Conservation (phyloP, 441 rosid species). For the Erodium trifolium region DNA sequence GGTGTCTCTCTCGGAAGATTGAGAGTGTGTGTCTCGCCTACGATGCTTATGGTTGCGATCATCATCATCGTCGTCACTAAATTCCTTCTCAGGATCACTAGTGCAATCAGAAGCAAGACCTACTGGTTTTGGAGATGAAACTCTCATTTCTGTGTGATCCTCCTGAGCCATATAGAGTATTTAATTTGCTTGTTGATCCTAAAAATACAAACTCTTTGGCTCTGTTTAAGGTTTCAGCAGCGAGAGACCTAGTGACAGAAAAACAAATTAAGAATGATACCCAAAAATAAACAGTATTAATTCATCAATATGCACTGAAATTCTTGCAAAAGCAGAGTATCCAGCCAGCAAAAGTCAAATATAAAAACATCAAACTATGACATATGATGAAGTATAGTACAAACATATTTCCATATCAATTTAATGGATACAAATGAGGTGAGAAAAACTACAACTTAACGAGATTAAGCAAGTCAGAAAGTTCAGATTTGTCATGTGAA, state of each 20-base stretch:
- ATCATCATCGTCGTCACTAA: conserved; percentile 96
- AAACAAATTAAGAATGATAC: too few relatives aligned
- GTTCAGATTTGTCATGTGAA: background rate
- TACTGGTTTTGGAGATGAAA: conserved; percentile 51
- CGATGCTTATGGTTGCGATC: conserved; percentile 99
- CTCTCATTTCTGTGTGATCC: conserved; percentile 53
- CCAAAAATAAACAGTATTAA: background rate
- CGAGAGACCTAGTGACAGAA: background rate
- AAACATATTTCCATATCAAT: background rate
- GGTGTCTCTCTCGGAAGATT: conserved; percentile 61
- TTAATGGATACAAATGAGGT: background rate
- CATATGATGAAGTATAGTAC: background rate
- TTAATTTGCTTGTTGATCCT: background rate
- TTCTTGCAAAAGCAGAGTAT: background rate
- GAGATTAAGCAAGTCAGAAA: background rate
- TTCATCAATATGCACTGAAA: background rate
- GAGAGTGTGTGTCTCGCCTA: conserved; percentile 59
- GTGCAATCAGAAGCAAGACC: conserved; percentile 52
- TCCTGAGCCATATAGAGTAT: conserved; percentile 3
- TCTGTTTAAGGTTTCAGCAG: background rate
- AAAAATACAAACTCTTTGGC: background rate
- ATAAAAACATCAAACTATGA: background rate
- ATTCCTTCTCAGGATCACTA: conserved; percentile 83
- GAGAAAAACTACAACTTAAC: conserved; percentile 3
- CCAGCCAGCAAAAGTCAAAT: background rate